Conservation (phyloP, 2,329 filamentous ascomycete genomes). For the Arthroderma uncinatum region DNA sequence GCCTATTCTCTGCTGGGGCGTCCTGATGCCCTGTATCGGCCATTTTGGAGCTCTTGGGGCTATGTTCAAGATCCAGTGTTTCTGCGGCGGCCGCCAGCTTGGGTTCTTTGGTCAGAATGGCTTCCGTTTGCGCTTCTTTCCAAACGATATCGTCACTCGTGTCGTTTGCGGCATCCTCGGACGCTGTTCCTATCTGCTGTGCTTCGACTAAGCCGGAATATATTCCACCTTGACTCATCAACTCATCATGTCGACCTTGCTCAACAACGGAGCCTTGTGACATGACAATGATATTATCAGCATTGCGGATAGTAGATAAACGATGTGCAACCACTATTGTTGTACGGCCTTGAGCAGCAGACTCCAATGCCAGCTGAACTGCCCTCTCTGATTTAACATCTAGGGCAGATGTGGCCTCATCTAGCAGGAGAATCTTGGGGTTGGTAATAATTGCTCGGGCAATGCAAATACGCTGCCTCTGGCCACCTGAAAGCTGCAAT, state of each 20-base stretch:
- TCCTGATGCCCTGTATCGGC: not conserved
- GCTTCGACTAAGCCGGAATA: not conserved
- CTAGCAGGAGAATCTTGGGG: not conserved
- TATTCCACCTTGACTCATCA: slow-evolving; percentile 31
- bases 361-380: not conserved
- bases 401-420: not conserved
- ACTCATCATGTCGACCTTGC: slow-evolving; percentile 49
- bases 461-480: not conserved
- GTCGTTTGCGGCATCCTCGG: slow-evolving; percentile 11
- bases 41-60: not conserved
- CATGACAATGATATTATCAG: slow-evolving; percentile 56
- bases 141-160: slow-evolving; percentile 10
- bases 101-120: not conserved
- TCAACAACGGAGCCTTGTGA: slow-evolving; percentile 52
- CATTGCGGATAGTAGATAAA: slow-evolving; percentile 57
- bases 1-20: not conserved
- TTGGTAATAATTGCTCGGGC: not conserved
- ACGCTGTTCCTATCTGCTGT: slow-evolving; percentile 5
- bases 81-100: not conserved
- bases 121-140: not conserved
- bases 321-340: slow-evolving; percentile 37
- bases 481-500: not conserved
- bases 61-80: not conserved
- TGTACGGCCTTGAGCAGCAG: not conserved
- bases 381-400: not conserved